Conservation (phyloP, 2,329 filamentous ascomycete genomes). For the Arachnopeziza araneosa region DNA sequence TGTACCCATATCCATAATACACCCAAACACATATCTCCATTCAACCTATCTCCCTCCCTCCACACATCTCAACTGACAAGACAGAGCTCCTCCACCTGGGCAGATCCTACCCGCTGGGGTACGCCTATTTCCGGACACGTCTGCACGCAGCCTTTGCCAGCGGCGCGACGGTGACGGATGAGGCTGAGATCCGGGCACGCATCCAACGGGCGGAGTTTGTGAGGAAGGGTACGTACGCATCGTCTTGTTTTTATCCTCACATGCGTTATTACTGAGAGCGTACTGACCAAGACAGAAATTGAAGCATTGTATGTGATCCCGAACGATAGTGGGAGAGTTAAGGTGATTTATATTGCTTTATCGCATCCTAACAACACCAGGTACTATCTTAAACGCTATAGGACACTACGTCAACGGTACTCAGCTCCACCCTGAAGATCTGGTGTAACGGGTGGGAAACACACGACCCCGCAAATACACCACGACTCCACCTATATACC, state of each 20-base stretch:
- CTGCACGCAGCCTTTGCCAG: constrained; percentile 81
- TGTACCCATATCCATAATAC: background rate
- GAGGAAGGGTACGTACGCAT: constrained; percentile 64
- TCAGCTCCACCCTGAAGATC: background rate
- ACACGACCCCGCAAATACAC: background rate
- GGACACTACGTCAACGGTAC: background rate
- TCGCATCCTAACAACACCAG: background rate
- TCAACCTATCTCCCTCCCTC: background rate
- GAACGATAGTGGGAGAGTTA: no score
- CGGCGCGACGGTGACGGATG: constrained; percentile 64
- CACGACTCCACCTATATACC: background rate
- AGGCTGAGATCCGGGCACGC: constrained; percentile 67
- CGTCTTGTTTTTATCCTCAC: background rate
- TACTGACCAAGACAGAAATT: background rate
- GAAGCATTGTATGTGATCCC: background rate
- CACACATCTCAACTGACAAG: background rate
- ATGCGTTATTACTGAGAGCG: no score
- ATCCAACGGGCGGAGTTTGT: constrained; percentile 81
- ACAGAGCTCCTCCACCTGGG: constrained; percentile 80
- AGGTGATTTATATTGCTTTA: no score
- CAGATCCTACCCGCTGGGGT: constrained; percentile 81
- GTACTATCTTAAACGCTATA: background rate
- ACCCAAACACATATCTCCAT: background rate
- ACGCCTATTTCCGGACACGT: constrained; percentile 71
- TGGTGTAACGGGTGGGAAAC: background rate